phyloP scores from a whole-genome alignment of 768 basidiomycete species.

The Suillus variegatus region DNA sequence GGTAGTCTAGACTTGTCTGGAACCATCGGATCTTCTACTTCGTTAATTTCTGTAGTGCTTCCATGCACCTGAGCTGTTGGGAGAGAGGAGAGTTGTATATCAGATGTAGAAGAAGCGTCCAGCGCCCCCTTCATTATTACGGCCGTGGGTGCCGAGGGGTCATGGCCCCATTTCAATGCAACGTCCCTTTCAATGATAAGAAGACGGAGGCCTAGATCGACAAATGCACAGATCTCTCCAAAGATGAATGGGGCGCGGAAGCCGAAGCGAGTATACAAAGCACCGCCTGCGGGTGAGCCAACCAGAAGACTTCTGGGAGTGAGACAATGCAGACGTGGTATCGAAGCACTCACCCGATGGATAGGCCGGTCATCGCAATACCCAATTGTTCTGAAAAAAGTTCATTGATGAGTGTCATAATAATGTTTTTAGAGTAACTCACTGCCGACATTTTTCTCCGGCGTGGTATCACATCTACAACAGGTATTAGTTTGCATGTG shows the following conservation, averaged over 20 bases:
- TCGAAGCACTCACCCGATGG: constrained; percentile 44
- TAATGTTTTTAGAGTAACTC: constrained; percentile 20
- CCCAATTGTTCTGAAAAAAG: constrained; percentile 55
- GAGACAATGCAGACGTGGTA: constrained; percentile 3
- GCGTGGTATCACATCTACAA: constrained; percentile 55
- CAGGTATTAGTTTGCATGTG: constrained; percentile 14
- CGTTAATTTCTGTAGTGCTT: background rate
- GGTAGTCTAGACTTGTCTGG: constrained; percentile 2
- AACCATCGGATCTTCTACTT: background rate
- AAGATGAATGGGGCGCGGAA: constrained; percentile 64
- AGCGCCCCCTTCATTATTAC: background rate
- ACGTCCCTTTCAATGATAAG: constrained; percentile 57
- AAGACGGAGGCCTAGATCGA: constrained; percentile 57
- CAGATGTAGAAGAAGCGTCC: background rate
- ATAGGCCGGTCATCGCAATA: constrained; percentile 57
- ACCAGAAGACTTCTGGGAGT: constrained; percentile 42
- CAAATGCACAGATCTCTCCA: constrained; percentile 42
- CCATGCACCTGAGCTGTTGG: background rate
- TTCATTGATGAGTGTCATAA: background rate
- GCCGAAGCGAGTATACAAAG: constrained; percentile 53
- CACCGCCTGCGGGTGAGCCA: constrained; percentile 60
- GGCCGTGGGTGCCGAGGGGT: constrained; percentile 31
- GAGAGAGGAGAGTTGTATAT: background rate
- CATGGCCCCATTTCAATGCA: constrained; percentile 48
- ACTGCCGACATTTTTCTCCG: constrained; percentile 51